Base-by-base conservation (phyloP, 139 green algal genomes). In the Limnomonas spitsbergensis region DNA sequence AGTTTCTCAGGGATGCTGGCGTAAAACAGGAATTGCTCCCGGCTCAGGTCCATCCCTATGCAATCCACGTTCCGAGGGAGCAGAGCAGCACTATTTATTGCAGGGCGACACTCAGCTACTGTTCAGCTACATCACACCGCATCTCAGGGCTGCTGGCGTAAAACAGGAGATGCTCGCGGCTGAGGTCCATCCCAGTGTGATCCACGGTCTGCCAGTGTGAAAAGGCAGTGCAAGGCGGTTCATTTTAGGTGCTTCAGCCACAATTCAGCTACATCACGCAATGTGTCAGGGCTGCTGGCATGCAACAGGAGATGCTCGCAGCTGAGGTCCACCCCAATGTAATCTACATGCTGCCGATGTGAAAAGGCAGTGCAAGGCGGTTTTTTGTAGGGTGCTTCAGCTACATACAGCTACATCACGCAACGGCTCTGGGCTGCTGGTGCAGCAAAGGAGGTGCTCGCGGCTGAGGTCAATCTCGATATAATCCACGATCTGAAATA, bases 341-440 rank as follows among this genome's bases (percentile, higher is more conserved):
- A 97, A 83, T 96, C 92, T 2, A 95, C 92, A 37, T 90, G 88
- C 72, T 90, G 80, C 1, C 9, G 42, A 54, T n/a, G n/a, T n/a
- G n/a, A n/a, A n/a, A n/a, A n/a, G n/a, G n/a, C n/a, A n/a, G n/a
- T n/a, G n/a, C n/a, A n/a, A n/a, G n/a, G n/a, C n/a, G n/a, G n/a
- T n/a, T n/a, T n/a, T n/a, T n/a, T n/a, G n/a, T n/a, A n/a, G n/a
- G n/a, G n/a, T n/a, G n/a, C n/a, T n/a, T n/a, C n/a, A n/a, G n/a
- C n/a, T n/a, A n/a, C n/a, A n/a, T n/a, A n/a, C n/a, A n/a, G n/a
- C n/a, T n/a, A n/a, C n/a, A n/a, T n/a, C 42, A 54, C 7, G 6
- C 42, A 54, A 9, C 6, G 7, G 9, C 7, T 94, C 92, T 2
- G 74, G 85, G 38, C 70, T 83, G 76, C 79, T 83, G 37, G 83